Base-by-base conservation (phyloP, 2,329 filamentous ascomycete genomes). In the Botrytis squamosa region DNA sequence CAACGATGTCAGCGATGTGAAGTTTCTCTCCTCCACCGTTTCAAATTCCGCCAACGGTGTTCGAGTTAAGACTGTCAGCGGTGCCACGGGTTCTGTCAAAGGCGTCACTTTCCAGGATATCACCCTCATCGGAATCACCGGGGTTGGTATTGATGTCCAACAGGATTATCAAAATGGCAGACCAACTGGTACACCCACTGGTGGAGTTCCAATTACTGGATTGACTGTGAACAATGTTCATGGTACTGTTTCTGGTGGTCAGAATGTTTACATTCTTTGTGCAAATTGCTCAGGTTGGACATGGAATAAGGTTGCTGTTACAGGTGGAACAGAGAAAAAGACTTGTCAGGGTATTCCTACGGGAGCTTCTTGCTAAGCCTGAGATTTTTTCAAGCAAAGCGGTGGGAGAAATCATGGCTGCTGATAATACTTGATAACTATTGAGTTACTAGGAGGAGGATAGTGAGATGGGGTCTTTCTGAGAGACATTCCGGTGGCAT, bases 71-170 rank as follows among this genome's bases (percentile, higher is more conserved):
- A 79, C 81, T 5, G 76, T 83, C 44, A 82, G 78, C 64, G 81
- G 80, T 5, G 80, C 84, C 0, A 77, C 75, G 0, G 78, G 79
- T 2, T 40, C 86, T 18, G 84, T 86, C 36, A 84, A 81, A 64
- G 85, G 82, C 70, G 83, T 90, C 42, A 88, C 85, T 2, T 90
- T 88, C 82, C 82, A 82, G 46, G 82, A 83, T 75, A 89, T 90
- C 80, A 84, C 82, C 1, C 82, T 89, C 1, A 83, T 81, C 59
- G 80, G 81, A 52, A 88, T 89, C 78, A 80, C 85, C 46, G 71
- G 72, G 16, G 79, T 79, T 49, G 86, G 79, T 52, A 85, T 90
- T 44, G 77, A 89, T 67, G 85, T 90, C 74, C 83, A 89, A 81
- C 88, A 90, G 82, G 87, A 89, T 79, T 87, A 88, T 64, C 57